Evolutionary conservation across 306 rosid species (phyloP).

Genomic region (Aeschynomene evenia): DNA sequence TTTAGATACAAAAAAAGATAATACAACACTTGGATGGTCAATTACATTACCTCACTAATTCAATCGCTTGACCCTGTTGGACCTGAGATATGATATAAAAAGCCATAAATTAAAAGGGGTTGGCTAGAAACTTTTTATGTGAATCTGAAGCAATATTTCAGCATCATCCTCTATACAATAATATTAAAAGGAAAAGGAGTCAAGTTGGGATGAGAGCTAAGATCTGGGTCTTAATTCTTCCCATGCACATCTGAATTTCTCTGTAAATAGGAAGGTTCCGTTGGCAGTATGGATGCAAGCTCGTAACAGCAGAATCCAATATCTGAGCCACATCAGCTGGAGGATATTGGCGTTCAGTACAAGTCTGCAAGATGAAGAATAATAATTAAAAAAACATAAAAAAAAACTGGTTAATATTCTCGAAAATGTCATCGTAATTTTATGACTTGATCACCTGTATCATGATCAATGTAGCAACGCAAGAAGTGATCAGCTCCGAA

Average conservation of each 20-base stretch:
- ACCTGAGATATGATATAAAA: slow-evolving; percentile 1
- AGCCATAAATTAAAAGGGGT: background rate
- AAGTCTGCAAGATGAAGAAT: slow-evolving; percentile 53
- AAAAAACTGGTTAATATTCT: slow-evolving; percentile 17
- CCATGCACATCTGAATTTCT: slow-evolving; percentile 92
- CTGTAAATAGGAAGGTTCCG: slow-evolving; percentile 78
- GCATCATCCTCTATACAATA: slow-evolving; percentile 43
- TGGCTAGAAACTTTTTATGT: slow-evolving; percentile 16
- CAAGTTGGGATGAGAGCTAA: slow-evolving; percentile 86
- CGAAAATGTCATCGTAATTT: background rate
- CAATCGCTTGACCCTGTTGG: slow-evolving; percentile 3
- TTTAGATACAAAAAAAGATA: background rate
- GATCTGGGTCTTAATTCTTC: slow-evolving; percentile 90
- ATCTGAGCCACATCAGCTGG: slow-evolving; percentile 87
- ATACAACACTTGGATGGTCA: slow-evolving; percentile 7
- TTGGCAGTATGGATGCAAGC: slow-evolving; percentile 69
- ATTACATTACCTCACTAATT: slow-evolving; percentile 17
- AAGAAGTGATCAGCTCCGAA: slow-evolving; percentile 78
- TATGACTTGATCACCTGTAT: slow-evolving; percentile 60
- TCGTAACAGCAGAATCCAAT: slow-evolving; percentile 71
- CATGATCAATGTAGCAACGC: slow-evolving; percentile 81
- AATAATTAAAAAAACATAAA: background rate
- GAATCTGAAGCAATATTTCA: slow-evolving; percentile 25
- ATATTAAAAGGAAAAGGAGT: slow-evolving; percentile 19
- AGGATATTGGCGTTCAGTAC: slow-evolving; percentile 89